Conservation (phyloP, 192 early-diverging fungal genomes). For the Pilaira anomala region DNA sequence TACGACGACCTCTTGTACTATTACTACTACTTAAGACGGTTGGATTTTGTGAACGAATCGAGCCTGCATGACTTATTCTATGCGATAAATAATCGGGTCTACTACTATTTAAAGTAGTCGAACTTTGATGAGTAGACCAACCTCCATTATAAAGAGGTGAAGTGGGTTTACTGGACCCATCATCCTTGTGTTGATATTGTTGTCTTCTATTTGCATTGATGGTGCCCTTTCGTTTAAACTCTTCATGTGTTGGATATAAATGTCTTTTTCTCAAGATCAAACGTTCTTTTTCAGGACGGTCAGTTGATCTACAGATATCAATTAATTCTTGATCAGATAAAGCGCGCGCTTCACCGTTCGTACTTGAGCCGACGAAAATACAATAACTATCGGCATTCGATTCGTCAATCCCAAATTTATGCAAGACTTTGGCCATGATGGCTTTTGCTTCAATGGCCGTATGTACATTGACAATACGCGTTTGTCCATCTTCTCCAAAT, state of each 20-base stretch:
- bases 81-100: constrained; percentile 6
- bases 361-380: constrained; percentile 68
- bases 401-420: constrained; percentile 78
- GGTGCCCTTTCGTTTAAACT: constrained; percentile 49
- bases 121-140: background rate
- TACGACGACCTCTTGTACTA: constrained; percentile 35
- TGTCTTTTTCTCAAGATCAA: constrained; percentile 72
- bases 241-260: constrained; percentile 53
- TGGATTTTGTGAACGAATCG: constrained; percentile 4
- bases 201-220: constrained; percentile 33
- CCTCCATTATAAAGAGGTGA: background rate
- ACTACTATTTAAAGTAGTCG: background rate
- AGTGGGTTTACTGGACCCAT: background rate
- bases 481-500: constrained; percentile 75
- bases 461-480: constrained; percentile 75
- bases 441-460: constrained; percentile 62
- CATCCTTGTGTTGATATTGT: constrained; percentile 10
- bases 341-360: constrained; percentile 63
- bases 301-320: constrained; percentile 67
- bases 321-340: constrained; percentile 77
- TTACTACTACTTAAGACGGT: background rate
- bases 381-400: constrained; percentile 70
- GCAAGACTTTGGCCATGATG: constrained; percentile 69
- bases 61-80: background rate
- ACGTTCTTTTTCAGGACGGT: constrained; percentile 64